phyloP scores from a whole-genome alignment of 345 rosid species.

The Sonneratia caseolaris region DNA sequence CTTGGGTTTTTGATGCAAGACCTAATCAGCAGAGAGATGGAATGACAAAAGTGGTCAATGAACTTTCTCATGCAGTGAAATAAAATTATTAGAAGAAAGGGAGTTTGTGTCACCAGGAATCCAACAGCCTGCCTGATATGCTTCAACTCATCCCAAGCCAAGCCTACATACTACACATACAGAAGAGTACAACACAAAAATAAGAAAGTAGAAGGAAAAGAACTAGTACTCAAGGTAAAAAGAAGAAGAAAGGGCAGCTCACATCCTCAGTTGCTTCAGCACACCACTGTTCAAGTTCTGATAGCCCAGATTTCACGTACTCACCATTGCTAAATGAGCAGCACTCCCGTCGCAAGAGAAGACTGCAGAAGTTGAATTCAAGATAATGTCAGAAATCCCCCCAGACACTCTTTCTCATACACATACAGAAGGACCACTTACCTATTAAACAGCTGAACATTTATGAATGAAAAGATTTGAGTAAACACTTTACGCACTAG shows the following conservation, averaged over 20 bases:
- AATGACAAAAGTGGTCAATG: conserved; percentile 1
- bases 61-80: background rate
- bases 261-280: conserved; percentile 76
- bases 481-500: conserved; percentile 80
- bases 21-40: conserved; percentile 34
- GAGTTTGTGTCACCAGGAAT: conserved; percentile 52
- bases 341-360: conserved; percentile 92
- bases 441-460: conserved; percentile 98
- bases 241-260: conserved; percentile 10
- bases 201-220: background rate
- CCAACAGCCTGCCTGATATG: conserved; percentile 99
- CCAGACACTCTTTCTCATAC: background rate
- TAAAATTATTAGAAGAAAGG: background rate
- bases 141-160: conserved; percentile 94
- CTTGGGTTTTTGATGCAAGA: conserved; percentile 95
- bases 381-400: background rate
- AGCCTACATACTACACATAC: conserved; percentile 70
- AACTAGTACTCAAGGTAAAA: background rate
- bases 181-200: background rate
- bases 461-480: conserved; percentile 93
- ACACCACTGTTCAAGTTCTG: conserved; percentile 94
- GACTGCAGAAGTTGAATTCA: conserved; percentile 44
- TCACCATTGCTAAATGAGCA: conserved; percentile 99
- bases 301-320: conserved; percentile 86
- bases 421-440: background rate